These are phyloP conservation scores for Phytopythium cucurbitacearum DNA, from an alignment of 352 stramenopile species.

Conservation along the genomic window DNA sequence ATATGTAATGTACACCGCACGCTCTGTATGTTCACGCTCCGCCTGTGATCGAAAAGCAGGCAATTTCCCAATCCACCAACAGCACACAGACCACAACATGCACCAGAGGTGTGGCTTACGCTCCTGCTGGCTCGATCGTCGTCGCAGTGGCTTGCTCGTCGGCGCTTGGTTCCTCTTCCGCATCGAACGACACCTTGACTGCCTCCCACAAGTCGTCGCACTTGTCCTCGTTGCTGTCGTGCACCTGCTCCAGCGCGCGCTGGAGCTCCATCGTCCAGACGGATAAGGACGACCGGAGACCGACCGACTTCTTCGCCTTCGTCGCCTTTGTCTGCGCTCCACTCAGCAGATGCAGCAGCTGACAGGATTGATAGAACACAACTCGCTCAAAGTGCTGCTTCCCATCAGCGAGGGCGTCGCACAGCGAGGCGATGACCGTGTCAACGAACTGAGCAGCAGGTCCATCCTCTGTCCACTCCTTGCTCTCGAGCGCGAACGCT, in stretches of 20 bases:
- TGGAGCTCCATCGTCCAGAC: conserved; percentile 40
- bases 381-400: conserved; percentile 59
- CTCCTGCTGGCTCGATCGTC: conserved; percentile 3
- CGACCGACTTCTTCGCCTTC: conserved; percentile 27
- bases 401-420: conserved; percentile 28
- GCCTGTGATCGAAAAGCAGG: too few species aligned
- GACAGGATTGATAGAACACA: conserved; percentile 58
- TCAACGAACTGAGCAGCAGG: conserved; percentile 42
- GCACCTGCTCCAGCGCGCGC: conserved; percentile 25
- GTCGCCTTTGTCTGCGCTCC: conserved; percentile 17
- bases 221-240: conserved; percentile 35
- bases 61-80: too few species aligned
- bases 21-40: too few species aligned
- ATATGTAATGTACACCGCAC: too few species aligned
- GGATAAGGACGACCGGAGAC: conserved; percentile 19
- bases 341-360: conserved; percentile 49
- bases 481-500: conserved; percentile 55
- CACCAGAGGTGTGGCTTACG: conserved; percentile 5
- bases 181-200: conserved; percentile 24
- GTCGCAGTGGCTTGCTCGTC: background rate
- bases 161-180: background rate
- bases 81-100: too few species aligned
- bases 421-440: conserved; percentile 38
- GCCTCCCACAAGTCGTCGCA: conserved; percentile 46
- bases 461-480: conserved; percentile 26